These are phyloP conservation scores for Emmonsia crescens DNA, from an alignment of 2,329 filamentous ascomycete genomes.

Conservation along the genomic window DNA sequence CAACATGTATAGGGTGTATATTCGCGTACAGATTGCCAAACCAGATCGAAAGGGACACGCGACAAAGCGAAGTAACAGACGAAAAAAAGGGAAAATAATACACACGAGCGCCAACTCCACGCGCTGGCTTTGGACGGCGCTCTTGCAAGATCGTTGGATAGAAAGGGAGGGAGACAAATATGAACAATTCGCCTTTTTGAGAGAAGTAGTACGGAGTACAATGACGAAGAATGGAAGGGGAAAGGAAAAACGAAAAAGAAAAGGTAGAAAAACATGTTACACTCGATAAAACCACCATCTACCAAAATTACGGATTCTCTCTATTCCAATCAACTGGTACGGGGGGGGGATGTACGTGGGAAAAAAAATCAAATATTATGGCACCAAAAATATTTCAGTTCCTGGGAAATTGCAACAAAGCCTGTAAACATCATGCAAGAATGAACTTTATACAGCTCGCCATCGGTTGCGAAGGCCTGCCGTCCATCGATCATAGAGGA, in stretches of 20 bases:
- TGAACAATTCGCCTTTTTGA: background rate
- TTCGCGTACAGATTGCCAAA: background rate
- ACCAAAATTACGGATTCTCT: background rate
- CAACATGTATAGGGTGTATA: background rate
- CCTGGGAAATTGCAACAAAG: background rate
- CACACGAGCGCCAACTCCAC: background rate
- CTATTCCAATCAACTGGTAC: background rate
- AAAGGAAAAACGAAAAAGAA: background rate
- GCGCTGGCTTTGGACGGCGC: background rate
- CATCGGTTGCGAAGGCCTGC: constrained; percentile 68
- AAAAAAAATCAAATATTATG: background rate
- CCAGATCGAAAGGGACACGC: background rate
- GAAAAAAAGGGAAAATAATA: background rate
- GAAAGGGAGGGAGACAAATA: background rate
- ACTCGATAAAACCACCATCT: background rate
- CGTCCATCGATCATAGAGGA: constrained; percentile 82
- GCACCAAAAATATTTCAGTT: background rate
- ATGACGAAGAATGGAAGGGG: background rate
- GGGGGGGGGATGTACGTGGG: background rate
- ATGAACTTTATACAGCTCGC: constrained; percentile 30
- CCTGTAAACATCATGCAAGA: background rate
- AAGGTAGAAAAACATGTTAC: background rate
- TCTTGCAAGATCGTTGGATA: background rate
- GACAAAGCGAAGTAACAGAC: background rate
- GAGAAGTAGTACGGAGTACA: background rate